phyloP scores from a whole-genome alignment of 2,329 filamentous ascomycete species.

The Alternaria postmessia region DNA sequence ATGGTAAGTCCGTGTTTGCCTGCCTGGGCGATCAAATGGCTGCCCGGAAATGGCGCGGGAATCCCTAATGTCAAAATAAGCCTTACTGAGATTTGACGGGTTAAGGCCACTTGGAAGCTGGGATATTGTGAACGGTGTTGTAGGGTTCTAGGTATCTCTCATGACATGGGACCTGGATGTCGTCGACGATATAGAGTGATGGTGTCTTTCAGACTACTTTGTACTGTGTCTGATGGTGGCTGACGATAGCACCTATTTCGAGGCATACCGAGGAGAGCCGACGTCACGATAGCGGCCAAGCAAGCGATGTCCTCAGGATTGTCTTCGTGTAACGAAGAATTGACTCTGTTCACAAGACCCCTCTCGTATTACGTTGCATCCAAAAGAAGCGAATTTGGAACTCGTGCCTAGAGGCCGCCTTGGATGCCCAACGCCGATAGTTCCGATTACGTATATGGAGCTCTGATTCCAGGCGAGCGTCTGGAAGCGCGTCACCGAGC shows the following conservation, averaged over 20 bases:
- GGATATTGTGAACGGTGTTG: background rate
- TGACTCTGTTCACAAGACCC: background rate
- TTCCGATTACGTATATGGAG: constrained; percentile 2
- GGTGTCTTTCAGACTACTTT: background rate
- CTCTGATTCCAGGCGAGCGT: constrained; percentile 9
- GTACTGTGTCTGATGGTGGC: background rate
- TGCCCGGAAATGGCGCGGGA: constrained; percentile 2
- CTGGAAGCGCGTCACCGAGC: constrained; percentile 2
- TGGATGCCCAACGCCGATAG: constrained; percentile 9
- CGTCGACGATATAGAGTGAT: background rate
- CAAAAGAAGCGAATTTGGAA: constrained; percentile 4
- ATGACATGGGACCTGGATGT: background rate
- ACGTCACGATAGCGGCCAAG: constrained; percentile 12
- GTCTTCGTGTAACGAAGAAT: background rate
- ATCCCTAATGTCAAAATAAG: constrained; percentile 7
- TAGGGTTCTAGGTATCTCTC: background rate
- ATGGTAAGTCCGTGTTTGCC: constrained; percentile 20
- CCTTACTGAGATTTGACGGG: constrained; percentile 11
- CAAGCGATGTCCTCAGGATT: constrained; percentile 10
- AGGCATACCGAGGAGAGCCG: constrained; percentile 10
- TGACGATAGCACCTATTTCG: background rate
- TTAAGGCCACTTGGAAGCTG: constrained; percentile 2
- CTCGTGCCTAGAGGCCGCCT: constrained; percentile 16
- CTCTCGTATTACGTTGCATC: constrained; percentile 10
- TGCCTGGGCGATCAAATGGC: constrained; percentile 20